Conservation (phyloP, 2,329 filamentous ascomycete genomes). For the Aspergillus sergii region DNA sequence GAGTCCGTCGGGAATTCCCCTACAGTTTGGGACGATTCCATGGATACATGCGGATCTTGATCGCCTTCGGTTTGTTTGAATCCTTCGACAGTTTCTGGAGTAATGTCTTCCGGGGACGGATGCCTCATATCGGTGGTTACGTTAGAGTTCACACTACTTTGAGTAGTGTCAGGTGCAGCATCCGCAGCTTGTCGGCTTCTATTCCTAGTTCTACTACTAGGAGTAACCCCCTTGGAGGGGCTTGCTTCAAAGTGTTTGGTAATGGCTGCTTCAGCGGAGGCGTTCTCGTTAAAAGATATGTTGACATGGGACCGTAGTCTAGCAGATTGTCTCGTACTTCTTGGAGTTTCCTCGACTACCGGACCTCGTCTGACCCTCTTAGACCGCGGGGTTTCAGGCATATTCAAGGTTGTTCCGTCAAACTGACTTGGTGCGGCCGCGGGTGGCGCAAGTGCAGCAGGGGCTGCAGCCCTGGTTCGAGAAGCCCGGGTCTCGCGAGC, state of each 20-base stretch:
- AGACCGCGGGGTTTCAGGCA: conserved; percentile 33
- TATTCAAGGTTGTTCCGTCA: conserved; percentile 20
- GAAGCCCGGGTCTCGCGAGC: conserved; percentile 28
- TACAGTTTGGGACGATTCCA: conserved; percentile 1
- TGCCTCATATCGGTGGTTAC: conserved; percentile 13
- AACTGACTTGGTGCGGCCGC: conserved; percentile 5
- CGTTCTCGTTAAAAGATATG: conserved; percentile 22
- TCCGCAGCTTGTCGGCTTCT: conserved; percentile 17
- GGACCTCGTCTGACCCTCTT: conserved; percentile 36
- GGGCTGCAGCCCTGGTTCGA: conserved; percentile 20
- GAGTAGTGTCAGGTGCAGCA: conserved; percentile 9
- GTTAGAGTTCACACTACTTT: not conserved
- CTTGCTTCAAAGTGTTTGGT: conserved; percentile 20
- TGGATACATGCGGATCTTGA: not conserved
- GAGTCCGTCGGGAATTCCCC: conserved; percentile 15
- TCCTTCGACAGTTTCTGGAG: conserved; percentile 14
- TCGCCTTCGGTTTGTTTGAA: conserved; percentile 4
- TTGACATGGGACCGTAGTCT: conserved; percentile 31
- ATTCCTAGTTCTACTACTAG: conserved; percentile 20
- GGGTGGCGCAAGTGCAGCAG: not conserved
- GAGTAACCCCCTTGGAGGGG: conserved; percentile 16
- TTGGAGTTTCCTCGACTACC: conserved; percentile 34
- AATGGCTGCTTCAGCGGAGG: conserved; percentile 10
- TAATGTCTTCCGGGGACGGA: conserved; percentile 18
- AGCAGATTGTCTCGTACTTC: conserved; percentile 39